Evolutionary conservation across 2,329 filamentous ascomycete genomes (phyloP), one percentile per base, ranked within the genome.

Genomic region (Rasamsonia emersonii): DNA sequence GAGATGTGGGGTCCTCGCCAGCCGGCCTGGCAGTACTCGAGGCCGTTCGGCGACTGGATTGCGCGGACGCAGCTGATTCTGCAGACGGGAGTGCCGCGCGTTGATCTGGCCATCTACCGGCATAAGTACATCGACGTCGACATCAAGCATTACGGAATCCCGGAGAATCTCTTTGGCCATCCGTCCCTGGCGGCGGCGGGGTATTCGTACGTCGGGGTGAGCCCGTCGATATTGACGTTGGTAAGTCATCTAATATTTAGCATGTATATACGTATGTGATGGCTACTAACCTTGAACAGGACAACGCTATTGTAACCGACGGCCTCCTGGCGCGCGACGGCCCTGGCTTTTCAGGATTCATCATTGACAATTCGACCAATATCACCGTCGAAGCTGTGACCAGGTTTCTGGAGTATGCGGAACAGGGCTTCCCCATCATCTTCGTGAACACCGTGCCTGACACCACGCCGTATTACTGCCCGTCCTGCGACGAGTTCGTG

Each of bases 341-440:
- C n/a, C 25, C 25, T 10, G 25, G 14, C 9, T 27, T 27, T 10
- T 27, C 25, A 10, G 25, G 14, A 15, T 27, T 27, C 25, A 16
- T 27, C 3, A 27, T 27, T 17, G 25, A 27, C 25, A 27, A 27
- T 17, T 27, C 25, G n/a, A 27, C 25, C 4, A 27, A 27, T 27
- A 14, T 27, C 25, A 27, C 25, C 1, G 15, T 17, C 9, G 25
- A 27, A 15, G 25, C 25, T 10, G 25, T 17, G 4, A 27, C 8
- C 6, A 14, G 13, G 9, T 27, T 27, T 17, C 4, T 27, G 8
- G 11, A 27, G 11, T 27, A 27, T 15, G 25, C 25, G 4, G 6
- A 27, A 17, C 14, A 27, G 18, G 25, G 25, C 15, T 27, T 27
- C 13, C 25, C 25, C 13, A 27, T 27, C n/a, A 16, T 27, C 25